Base-by-base conservation (phyloP, 192 early-diverging fungal genomes). In the Rhizoclosmatium sp. region DNA sequence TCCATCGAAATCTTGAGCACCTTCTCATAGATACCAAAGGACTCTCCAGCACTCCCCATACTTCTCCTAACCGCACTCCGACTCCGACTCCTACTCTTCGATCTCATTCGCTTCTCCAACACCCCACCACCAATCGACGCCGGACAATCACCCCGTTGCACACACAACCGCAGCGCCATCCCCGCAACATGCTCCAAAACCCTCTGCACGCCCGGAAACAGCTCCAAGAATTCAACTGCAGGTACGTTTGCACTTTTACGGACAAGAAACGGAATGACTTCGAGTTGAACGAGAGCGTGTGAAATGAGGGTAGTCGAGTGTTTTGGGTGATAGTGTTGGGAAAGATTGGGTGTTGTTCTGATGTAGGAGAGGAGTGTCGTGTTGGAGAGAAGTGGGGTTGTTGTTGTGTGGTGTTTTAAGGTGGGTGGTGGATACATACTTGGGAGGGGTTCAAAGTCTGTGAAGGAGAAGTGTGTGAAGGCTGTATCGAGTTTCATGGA, bases 221-320 rank as follows among this genome's bases (percentile, higher is more conserved):
- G 39, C 12, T 21, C 7, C 10, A 71, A 16, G 23, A 71, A 71
- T 5, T 71, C 69, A 23, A 5, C 45, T 41, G 67, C 67, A 19
- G 51, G 51, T 12, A 54, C 16, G 16, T 7, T 12, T 7, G 5
- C 51, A 1, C 16, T 54, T 46, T 64, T 75, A 59, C 59, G 44
- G 12, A 75, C 62, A 9, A 75, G 59, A 59, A 75, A 75, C 4
- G 72, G 72, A 3, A 75, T 31, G 2, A 45, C 39, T 40, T 60
- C 56, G 31, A 75, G n/a, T 19, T 64, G 59, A 21, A 75, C 59
- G 23, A 75, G 56, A n/a, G 60, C 21, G 60, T 31, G 60, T 7
- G 9, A 19, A 4, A 31, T 19, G 19, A 62, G 60, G 9, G 23
- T 7, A 9, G 60, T 9, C 10, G 14, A 7, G 7, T 9, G 7